A percentile compares a stretch with the other conserved stretches of the same genome.
Conservation (phyloP, 1,139 yeast genomes). For the Suhomyces kunorum region DNA sequence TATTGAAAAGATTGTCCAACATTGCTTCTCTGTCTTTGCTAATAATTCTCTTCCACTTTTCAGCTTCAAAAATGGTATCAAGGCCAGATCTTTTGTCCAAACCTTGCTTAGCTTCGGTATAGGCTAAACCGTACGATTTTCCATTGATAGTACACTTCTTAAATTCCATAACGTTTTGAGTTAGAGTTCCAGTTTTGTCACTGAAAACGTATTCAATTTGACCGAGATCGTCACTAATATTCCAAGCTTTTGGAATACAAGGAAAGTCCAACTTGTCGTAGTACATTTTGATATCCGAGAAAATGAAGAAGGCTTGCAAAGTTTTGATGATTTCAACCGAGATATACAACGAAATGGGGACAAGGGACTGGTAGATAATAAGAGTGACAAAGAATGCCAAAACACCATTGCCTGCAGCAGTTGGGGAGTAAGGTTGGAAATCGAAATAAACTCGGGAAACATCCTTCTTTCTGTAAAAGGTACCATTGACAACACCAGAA, state of each 20-base stretch:
- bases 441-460: conserved; percentile 74
- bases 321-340: conserved; percentile 95
- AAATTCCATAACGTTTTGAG: conserved; percentile 97
- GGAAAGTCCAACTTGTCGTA: conserved; percentile 86
- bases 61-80: conserved; percentile 70
- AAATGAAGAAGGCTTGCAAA: conserved; percentile 89
- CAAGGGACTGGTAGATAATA: conserved; percentile 86
- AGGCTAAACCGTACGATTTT: conserved; percentile 86
- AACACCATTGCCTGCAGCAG: conserved; percentile 77
- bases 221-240: conserved; percentile 94
- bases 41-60: conserved; percentile 63
- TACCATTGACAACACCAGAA: conserved; percentile 81
- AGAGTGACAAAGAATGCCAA: conserved; percentile 86
- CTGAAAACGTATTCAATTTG: conserved; percentile 95
- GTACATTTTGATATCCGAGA: conserved; percentile 84
- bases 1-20: conserved; percentile 54
- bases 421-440: conserved; percentile 45
- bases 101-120: conserved; percentile 95
- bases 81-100: conserved; percentile 84
- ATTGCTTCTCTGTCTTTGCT: conserved; percentile 62
- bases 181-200: conserved; percentile 95
- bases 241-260: conserved; percentile 96
- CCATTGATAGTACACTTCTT: conserved; percentile 91
- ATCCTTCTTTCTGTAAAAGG: conserved; percentile 54
- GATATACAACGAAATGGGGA: conserved; percentile 92